These are phyloP conservation scores for Purshia tridentata DNA, from an alignment of 306 rosid genomes.

Conservation along the genomic window DNA sequence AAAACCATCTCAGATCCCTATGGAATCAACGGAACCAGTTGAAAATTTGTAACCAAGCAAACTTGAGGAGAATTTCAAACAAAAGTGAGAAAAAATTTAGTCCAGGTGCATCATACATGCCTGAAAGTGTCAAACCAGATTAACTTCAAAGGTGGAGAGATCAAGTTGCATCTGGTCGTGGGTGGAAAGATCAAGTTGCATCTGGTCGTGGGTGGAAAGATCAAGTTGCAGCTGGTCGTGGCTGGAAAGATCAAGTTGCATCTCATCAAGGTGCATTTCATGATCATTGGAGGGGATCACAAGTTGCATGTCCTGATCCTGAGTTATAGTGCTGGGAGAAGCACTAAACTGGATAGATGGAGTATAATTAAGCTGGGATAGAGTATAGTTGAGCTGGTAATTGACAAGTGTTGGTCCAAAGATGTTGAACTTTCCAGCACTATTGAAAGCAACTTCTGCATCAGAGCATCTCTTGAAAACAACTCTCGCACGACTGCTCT, in stretches of 20 bases:
- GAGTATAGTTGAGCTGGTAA: constrained; percentile 84
- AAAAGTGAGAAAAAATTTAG: constrained; percentile 5
- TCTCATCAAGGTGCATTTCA: constrained; percentile 56
- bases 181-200: constrained; percentile 72
- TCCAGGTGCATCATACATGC: constrained; percentile 32
- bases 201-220: constrained; percentile 74
- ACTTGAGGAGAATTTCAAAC: constrained; percentile 12
- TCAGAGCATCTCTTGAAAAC: constrained; percentile 75
- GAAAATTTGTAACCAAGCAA: constrained; percentile 14
- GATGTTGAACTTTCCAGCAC: constrained; percentile 89
- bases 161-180: constrained; percentile 30
- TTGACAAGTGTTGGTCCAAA: constrained; percentile 75
- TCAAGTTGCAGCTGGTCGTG: constrained; percentile 73
- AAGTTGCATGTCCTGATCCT: constrained; percentile 76
- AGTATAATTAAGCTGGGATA: constrained; percentile 61
- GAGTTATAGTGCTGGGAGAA: constrained; percentile 51
- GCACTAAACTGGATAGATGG: constrained; percentile 68
- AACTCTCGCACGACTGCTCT: constrained; percentile 90
- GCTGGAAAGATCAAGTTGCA: constrained; percentile 74
- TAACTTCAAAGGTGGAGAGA: constrained; percentile 45
- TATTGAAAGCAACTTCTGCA: constrained; percentile 81
- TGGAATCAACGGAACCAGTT: constrained; percentile 1
- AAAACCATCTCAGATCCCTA: neutral
- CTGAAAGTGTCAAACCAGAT: constrained; percentile 51
- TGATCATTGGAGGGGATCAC: constrained; percentile 48